Evolutionary conservation across 768 basidiomycete genomes (phyloP), one percentile per base, ranked within the genome.

Genomic region (Pholiota molesta): DNA sequence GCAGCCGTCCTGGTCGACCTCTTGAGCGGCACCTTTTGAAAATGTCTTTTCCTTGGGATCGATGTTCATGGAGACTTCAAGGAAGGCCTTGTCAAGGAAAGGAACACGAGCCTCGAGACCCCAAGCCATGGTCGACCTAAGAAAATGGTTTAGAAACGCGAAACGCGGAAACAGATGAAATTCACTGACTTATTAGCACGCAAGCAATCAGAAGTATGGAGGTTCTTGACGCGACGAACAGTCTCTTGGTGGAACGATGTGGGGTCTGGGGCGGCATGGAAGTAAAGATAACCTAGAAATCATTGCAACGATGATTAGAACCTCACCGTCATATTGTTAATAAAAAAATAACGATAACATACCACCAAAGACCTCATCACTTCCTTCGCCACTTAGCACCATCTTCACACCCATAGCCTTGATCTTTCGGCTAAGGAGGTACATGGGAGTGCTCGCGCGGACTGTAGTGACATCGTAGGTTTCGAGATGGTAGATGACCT

Each of bases 401-500:
- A 99, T 99, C 80, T 99, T 99, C 57, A 99, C 97, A 61, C 97
- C 97, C 93, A 95, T 98, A 4, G 97, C 97, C 79, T 99, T 99
- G 80, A 99, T 96, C 79, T 99, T 99, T 53, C 97, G 86, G 73
- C 92, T 94, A 62, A 99, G 86, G 29, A 99, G 88, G 77, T 99
- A 99, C 97, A 99, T 99, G 2, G 97, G 97, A 4, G 96, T 98
- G 69, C 92, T 94, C 9, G 97, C 97, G 52, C 97, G 90, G 53
- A 98, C 94, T 40, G 97, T 99, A 29, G 97, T 99, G 60, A 99
- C 97, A 74, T 99, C 97, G 76, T 94, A 99, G 1, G 97, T 99
- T 79, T 99, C 97, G 37, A 99, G 87, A 72, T 99, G 97, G 75
- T 98, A 90, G 66, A 99, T 97, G 62, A 99, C 97, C 61, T 99